Percentiles rank a stretch among this genome's conserved stretches.
phyloP scores from a whole-genome alignment of 169 alveolate genomes.

The Eimeria necatrix region DNA sequence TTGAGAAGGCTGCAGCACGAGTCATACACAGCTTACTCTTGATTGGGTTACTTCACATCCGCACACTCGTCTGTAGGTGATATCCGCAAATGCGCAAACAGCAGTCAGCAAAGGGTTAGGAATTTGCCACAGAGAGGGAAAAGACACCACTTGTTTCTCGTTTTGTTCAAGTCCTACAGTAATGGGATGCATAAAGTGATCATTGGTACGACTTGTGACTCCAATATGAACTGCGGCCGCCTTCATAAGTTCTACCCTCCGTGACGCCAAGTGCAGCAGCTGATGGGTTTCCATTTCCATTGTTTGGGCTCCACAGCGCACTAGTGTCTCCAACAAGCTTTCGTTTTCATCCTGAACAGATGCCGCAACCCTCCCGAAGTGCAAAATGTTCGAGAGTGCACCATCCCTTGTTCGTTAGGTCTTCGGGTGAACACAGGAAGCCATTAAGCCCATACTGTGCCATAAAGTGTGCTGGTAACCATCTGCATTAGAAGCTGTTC shows the following conservation, averaged over 20 bases:
- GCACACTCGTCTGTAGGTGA: not conserved
- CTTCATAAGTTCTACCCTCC: constrained; percentile 70
- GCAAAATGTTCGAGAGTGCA: not conserved
- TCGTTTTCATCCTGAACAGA: constrained; percentile 78
- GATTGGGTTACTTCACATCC: not conserved
- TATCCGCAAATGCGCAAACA: too few relatives aligned
- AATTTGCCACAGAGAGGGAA: too few relatives aligned
- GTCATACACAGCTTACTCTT: not conserved
- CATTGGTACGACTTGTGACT: constrained; percentile 80
- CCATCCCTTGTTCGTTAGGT: not conserved
- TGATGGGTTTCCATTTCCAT: constrained; percentile 84
- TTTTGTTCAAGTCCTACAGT: constrained; percentile 18
- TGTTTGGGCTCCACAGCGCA: constrained; percentile 78
- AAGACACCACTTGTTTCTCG: too few relatives aligned
- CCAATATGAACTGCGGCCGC: constrained; percentile 84
- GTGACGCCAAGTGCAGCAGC: constrained; percentile 80
- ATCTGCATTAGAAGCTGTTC: not conserved
- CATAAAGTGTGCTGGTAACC: too few relatives aligned
- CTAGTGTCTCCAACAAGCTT: constrained; percentile 70
- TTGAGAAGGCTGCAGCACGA: constrained; percentile 66
- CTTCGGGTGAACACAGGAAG: too few relatives aligned
- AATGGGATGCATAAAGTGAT: constrained; percentile 76
- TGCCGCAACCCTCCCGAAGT: not conserved
- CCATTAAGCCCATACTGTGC: too few relatives aligned
- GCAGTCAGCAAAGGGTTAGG: too few relatives aligned